Evolutionary conservation across 2,329 filamentous ascomycete genomes (phyloP), one percentile per base, ranked within the genome.

Genomic region (Scedosporium minutisporum): DNA sequence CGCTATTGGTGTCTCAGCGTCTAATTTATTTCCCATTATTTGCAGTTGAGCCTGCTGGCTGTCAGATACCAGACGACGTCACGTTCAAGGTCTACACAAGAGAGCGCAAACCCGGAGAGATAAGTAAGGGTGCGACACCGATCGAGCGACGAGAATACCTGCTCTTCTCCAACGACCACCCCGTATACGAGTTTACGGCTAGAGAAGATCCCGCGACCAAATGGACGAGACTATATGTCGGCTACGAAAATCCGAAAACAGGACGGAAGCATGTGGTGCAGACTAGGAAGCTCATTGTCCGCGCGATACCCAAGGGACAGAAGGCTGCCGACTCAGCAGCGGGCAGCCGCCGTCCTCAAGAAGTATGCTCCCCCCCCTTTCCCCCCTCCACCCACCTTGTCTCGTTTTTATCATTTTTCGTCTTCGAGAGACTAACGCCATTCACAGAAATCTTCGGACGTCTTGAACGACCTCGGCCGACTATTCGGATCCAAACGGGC

Each of bases 401-500:
- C 5, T 14, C 6, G 23, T 27, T 29, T 29, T 60, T 14, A 16
- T 38, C 14, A 29, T 57, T 9, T 21, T 23, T 3, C 18, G 27
- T 23, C 41, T 25, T 60, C 5, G 21, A 27, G 38, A 27, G 27
- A 29, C 41, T 60, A 58, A 44, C 44, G 42, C 21, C 10, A 38
- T 12, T 44, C 64, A 18, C 67, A 87, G 84, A 82, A 77, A 55
- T 82, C 82, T 69, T 76, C 82, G 68, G 83, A 87, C 29, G 82
- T 83, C 70, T 84, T 84, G 67, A 87, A 86, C 68, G 84, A 87
- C 2, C 84, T 96, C 12, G 89, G 89, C 48, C 82, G 89, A 68
- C 86, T 88, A 38, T 96, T 96, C 69, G 91, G 91, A 72, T 93
- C 90, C 27, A 92, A 90, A 78, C 93, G 93, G 75, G 88, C 90